Evolutionary conservation across 1,139 yeast species (phyloP), one percentile per base, ranked within the genome.

Genomic region (Wickerhamomyces sp.): DNA sequence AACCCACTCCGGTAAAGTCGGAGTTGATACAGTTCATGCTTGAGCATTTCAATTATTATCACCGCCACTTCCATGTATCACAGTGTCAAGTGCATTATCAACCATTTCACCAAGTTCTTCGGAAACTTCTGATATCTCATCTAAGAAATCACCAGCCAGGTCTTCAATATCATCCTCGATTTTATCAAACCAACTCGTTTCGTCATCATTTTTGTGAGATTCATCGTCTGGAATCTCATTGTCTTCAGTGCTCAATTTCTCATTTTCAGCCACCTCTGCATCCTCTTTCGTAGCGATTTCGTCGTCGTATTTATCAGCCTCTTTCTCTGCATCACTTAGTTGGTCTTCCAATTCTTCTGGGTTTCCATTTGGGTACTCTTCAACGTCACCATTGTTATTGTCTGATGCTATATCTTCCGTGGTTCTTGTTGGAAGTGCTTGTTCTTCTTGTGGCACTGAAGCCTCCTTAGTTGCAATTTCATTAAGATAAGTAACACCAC

Each of bases 91-190:
- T 8, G 53, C 48, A 26, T 50, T 60, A 27, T 52, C 64, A 23
- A 60, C 37, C 1, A 57, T 55, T 21, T 62, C 66, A 25, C 52
- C 61, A 14, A 64, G 31, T 7, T 55, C 61, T 5, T 62, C 66
- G 12, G 55, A 44, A n/a, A 63, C 32, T 14, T 59, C 60, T 7
- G 51, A 62, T 10, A 57, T 27, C 4, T 55, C 38, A 7, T 53
- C 56, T 3, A 49, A 52, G 20, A 61, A 35, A 22, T 46, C 48
- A n/a, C 45, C 34, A 8, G 31, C 29, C 5, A 30, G 13, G 9
- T 26, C 39, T 14, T 33, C 17, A 21, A 36, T 31, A n/a, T 37
- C 33, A 27, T 44, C 45, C 8, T 30, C 44, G 13, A 47, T 17
- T 17, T 40, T 30, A 8, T 41, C 54, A 42, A 51, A 42, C 6